phyloP scores from a whole-genome alignment of 139 green algal genomes.

The Tetraselmis striata region DNA sequence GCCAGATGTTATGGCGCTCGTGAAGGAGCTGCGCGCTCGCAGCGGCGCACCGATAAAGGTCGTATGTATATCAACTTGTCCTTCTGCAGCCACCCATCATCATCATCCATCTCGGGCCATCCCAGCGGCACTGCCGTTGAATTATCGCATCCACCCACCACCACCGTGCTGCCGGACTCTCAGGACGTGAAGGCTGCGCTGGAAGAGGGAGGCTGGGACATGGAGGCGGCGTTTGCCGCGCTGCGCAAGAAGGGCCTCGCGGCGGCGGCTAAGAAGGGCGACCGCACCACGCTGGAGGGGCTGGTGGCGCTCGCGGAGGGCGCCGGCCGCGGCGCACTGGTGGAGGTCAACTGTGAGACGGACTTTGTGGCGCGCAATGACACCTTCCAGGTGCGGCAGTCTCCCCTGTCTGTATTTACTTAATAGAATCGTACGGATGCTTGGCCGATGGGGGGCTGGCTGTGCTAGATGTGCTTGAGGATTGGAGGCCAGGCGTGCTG shows the following conservation, averaged over 20 bases:
- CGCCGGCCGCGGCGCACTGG: background rate
- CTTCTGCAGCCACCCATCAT: too few species aligned
- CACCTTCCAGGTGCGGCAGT: conserved; percentile 64
- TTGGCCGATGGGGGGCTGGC: too few species aligned
- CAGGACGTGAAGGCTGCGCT: conserved; percentile 38
- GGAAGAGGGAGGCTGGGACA: conserved; percentile 49
- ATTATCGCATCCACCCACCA: too few species aligned
- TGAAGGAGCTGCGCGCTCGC: conserved; percentile 68
- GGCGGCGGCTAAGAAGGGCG: conserved; percentile 77
- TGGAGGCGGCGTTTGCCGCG: conserved; percentile 49
- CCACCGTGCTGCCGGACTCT: too few species aligned
- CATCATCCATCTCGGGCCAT: too few species aligned
- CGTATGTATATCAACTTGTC: conserved; percentile 25
- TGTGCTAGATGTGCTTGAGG: too few species aligned
- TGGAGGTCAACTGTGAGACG: conserved; percentile 93
- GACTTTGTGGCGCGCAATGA: conserved; percentile 88
- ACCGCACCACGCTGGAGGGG: conserved; percentile 66
- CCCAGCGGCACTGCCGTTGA: too few species aligned
- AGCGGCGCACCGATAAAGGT: conserved; percentile 75
- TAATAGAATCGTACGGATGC: too few species aligned
- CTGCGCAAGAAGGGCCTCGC: conserved; percentile 79
- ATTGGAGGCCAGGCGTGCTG: too few species aligned
- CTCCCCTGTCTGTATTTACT: too few species aligned
- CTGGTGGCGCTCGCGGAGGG: conserved; percentile 61
- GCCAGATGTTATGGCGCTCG: conserved; percentile 35